Percentiles rank a stretch among this genome's conserved stretches.
Evolutionary conservation across 768 basidiomycete genomes (phyloP).

Genomic region (Filobasidium wieringae): DNA sequence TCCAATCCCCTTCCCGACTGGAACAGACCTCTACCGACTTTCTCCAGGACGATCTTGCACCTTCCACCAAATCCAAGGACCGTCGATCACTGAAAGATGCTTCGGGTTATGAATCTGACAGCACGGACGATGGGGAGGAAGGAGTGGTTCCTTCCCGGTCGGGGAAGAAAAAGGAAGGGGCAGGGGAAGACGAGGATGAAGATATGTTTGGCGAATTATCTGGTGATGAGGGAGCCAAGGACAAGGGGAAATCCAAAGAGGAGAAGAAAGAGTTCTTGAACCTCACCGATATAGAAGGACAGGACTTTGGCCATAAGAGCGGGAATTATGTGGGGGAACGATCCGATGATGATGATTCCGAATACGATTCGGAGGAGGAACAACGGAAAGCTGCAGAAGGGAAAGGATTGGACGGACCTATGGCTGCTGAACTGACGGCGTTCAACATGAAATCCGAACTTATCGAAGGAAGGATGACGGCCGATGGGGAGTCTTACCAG

Average conservation of each 20-base stretch:
- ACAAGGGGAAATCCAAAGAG: constrained; percentile 39
- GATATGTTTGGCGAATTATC: constrained; percentile 70
- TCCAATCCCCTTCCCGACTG: constrained; percentile 21
- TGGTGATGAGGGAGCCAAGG: constrained; percentile 44
- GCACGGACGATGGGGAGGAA: constrained; percentile 41
- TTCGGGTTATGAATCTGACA: constrained; percentile 69
- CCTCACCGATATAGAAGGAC: constrained; percentile 91
- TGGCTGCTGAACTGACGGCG: constrained; percentile 86
- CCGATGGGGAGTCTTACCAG: constrained; percentile 63
- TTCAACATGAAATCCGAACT: constrained; percentile 99
- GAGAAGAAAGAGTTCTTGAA: constrained; percentile 56
- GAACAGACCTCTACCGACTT: constrained; percentile 13
- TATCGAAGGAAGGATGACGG: constrained; percentile 93
- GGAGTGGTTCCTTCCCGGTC: constrained; percentile 77
- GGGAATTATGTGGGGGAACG: not conserved
- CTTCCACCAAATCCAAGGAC: constrained; percentile 29
- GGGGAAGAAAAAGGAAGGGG: constrained; percentile 24
- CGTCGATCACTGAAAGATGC: constrained; percentile 62
- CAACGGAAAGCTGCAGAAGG: constrained; percentile 54
- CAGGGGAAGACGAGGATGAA: constrained; percentile 47
- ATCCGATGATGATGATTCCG: constrained; percentile 46
- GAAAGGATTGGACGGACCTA: constrained; percentile 40
- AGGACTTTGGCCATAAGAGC: constrained; percentile 53
- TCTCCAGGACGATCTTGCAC: constrained; percentile 32
- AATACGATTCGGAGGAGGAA: constrained; percentile 41